Evolutionary conservation across 768 basidiomycete genomes (phyloP), one percentile per base, ranked within the genome.

Genomic region (Hericium coralloides): DNA sequence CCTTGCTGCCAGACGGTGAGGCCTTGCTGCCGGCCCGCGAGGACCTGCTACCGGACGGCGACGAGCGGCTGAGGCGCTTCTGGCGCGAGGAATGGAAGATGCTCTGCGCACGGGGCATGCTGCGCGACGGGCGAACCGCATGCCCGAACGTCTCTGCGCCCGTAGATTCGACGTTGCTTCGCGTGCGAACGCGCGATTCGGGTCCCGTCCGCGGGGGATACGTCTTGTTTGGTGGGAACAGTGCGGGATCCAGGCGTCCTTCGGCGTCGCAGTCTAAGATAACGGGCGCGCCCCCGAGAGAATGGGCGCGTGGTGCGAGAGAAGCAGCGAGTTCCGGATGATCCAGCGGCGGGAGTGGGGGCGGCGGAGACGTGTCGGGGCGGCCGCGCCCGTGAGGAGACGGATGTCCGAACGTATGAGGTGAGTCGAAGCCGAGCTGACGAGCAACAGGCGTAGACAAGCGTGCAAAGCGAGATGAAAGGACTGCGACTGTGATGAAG

Each of bases 331-430:
- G 53, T 38, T 68, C 67, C 26, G 73, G 72, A 58, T 72, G 83
- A 54, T 76, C 69, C 26, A 83, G 73, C 15, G 79, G 73, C n/a
- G 82, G 82, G 38, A 84, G 63, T 14, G 83, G 81, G 9, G 83
- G 82, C 7, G 83, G 82, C 31, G 71, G 65, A 18, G 74, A 72
- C 48, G 60, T 68, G 60, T 61, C 68, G 65, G 62, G 67, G 66
- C 60, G 59, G 38, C 63, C 60, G 59, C 55, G 52, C 62, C 60
- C 49, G 53, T 59, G 59, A 52, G 73, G 74, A 18, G 75, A 73
- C 7, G 68, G 69, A 37, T 69, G 57, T 9, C 76, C 76, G 58
- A 76, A 74, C 0, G 76, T 77, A 55, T 64, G 70, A 10, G 76
- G 76, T 22, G 75, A 76, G 60, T 73, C 71, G 25, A 61, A 58